Base-by-base conservation (phyloP, 805 yeast genomes). In the Priceomyces haplophilus region DNA sequence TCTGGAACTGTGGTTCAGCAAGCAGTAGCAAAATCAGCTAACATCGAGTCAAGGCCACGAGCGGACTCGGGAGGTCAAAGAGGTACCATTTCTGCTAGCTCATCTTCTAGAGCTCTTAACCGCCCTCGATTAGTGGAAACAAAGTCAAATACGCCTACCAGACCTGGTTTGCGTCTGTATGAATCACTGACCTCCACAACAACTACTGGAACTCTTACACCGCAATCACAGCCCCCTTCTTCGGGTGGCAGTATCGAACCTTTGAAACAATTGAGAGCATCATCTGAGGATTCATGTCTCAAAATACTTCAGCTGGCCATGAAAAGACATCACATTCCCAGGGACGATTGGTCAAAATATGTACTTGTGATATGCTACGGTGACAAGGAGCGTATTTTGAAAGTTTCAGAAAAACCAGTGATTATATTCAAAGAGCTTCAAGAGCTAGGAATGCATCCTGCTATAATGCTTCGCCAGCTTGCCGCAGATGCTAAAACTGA, bases 311-410 rank as follows among this genome's bases (percentile, higher is more conserved):
- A 87, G 55, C 88, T 85, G 27, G 97, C 96, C 4, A 83, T 88
- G 85, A 80, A 83, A 51, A 75, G 95, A 47, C 95, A 90, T 64
- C 82, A 82, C 45, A 73, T 91, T 38, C 81, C 80, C 36, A 78
- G 80, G 24, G 83, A 79, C 40, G 96, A 88, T 56, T 86, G 96
- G 90, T 75, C 85, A 40, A 85, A 88, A 54, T 91, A 89, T 58
- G 96, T 90, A 2, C 67, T 91, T 40, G 89, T 90, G 13, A 85
- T 91, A 12, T 85, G 95, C 57, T 89, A 88, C 58, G 96, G 93
- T 18, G 96, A 89, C 59, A 85, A 85, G 55, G 97, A 91, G 57
- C 69, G 97, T 21, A 79, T 89, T 7, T 64, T 93, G 37, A 87
- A 85, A 30, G 70, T 86, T 48, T 87, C 88, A 20, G 99, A 91